Evolutionary conservation across 2,329 filamentous ascomycete species (phyloP).

Genomic region (Xylaria sp.): DNA sequence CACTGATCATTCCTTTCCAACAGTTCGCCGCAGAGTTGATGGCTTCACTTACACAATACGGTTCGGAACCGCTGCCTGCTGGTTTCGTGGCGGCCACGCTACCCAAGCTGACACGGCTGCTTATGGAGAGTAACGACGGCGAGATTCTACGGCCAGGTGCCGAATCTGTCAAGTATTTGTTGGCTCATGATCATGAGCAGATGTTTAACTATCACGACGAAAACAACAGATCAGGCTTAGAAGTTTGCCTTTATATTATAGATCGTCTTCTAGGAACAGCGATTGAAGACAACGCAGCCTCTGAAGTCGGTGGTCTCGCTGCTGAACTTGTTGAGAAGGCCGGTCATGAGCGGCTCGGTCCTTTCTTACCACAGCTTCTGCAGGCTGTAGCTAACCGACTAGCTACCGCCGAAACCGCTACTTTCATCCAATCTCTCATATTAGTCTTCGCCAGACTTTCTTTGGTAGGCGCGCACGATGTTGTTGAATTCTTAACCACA

Average conservation of each 20-base stretch:
- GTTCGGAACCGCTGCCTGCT: constrained; percentile 83
- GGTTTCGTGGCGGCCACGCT: constrained; percentile 87
- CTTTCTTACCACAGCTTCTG: constrained; percentile 87
- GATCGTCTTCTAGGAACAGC: constrained; percentile 85
- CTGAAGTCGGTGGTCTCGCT: constrained; percentile 94
- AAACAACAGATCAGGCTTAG: constrained; percentile 82
- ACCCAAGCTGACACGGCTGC: constrained; percentile 84
- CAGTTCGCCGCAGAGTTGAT: constrained; percentile 86
- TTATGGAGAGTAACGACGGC: constrained; percentile 86
- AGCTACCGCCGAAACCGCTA: constrained; percentile 82
- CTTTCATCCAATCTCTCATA: constrained; percentile 95
- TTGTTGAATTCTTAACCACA: constrained; percentile 89
- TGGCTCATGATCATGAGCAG: constrained; percentile 89
- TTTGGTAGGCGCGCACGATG: constrained; percentile 84
- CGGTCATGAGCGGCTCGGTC: constrained; percentile 88
- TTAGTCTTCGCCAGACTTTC: constrained; percentile 94
- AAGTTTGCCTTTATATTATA: constrained; percentile 90
- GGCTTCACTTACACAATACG: constrained; percentile 82
- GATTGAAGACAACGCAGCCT: constrained; percentile 92
- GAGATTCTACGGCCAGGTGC: constrained; percentile 89
- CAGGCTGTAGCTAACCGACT: constrained; percentile 88
- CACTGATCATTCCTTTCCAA: constrained; percentile 40
- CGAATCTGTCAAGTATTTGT: constrained; percentile 86
- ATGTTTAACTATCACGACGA: constrained; percentile 88
- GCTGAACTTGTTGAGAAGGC: constrained; percentile 96